phyloP scores from a whole-genome alignment of 179 eudicot genomes.

The Spinacia oleracea region DNA sequence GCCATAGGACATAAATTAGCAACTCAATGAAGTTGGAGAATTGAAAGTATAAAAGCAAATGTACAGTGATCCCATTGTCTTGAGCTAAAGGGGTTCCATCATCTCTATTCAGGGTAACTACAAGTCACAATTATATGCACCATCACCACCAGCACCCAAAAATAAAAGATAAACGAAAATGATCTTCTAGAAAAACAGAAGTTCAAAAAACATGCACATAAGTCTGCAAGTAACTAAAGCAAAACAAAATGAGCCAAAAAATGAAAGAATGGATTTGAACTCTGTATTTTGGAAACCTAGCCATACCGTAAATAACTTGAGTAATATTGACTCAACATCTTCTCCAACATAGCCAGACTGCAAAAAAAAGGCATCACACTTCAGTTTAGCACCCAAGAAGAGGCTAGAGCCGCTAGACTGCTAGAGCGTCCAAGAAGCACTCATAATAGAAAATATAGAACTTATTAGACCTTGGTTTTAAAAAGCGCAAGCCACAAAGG shows the following conservation, averaged over 20 bases:
- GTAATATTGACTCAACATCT: constrained; percentile 92
- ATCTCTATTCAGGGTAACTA: not conserved
- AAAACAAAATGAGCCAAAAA: constrained; percentile 1
- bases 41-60: not conserved
- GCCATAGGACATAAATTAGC: not conserved
- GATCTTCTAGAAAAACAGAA: not conserved
- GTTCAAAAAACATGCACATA: not conserved
- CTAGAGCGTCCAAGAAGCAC: not conserved
- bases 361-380: constrained; percentile 20
- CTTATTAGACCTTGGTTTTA: not conserved
- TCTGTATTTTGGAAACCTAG: not conserved
- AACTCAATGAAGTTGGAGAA: not conserved
- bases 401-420: not conserved
- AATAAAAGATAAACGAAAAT: too few relatives aligned
- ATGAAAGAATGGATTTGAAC: not conserved
- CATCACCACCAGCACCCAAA: not conserved
- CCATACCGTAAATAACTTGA: constrained; percentile 83
- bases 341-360: constrained; percentile 99
- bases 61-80: not conserved
- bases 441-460: not conserved
- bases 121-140: not conserved
- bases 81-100: not conserved
- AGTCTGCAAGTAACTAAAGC: not conserved
- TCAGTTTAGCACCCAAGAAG: constrained; percentile 12
- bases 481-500: not conserved